Evolutionary conservation across 2,329 filamentous ascomycete species (phyloP), one percentile per base, ranked within the genome.

Genomic region (Talaromyces sp.): DNA sequence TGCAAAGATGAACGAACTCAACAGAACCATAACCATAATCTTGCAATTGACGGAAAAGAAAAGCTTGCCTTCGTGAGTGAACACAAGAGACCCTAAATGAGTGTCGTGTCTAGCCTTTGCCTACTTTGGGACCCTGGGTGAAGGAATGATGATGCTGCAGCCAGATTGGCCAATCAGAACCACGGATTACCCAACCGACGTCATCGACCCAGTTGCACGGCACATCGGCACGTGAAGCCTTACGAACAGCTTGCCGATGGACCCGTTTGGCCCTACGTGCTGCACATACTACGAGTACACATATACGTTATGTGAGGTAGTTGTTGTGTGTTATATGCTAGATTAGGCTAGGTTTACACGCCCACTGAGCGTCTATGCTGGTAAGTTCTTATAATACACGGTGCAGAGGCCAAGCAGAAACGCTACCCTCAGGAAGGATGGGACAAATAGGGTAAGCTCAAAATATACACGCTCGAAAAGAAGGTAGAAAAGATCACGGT

Each of bases 21-120:
- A 25, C 41, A 50, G 31, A 58, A 58, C 39, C 63, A 62, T 65
- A 58, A 62, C 39, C 39, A 65, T 65, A 27, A 19, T 31, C 41
- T 9, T 58, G 33, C 27, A 35, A 65, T 65, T 65, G 59, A 13
- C 31, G 33, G 13, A 25, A 56, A 47, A 33, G 19, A 31, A 27
- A 37, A 9, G 35, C 25, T 50, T 50, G 37, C 27, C 27, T 31
- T 37, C 13, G 11, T 33, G 27, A 31, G 47, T 52, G 10, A 39
- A 22, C 47, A 50, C 15, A 59, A 41, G 22, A 59, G 31, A 56
- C 35, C n/a, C 17, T 31, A 31, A 25, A 31, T 37, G 13, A 52
- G 60, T 15, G 25, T 15, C 27, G 22, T 31, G 3, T 27, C 47
- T 17, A 50, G 47, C 27, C 27, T 7, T 31, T 31, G 27, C 27